These are phyloP conservation scores for Lentinula novae-zelandiae DNA, from an alignment of 1,284 basidiomycete genomes.

Conservation along the genomic window DNA sequence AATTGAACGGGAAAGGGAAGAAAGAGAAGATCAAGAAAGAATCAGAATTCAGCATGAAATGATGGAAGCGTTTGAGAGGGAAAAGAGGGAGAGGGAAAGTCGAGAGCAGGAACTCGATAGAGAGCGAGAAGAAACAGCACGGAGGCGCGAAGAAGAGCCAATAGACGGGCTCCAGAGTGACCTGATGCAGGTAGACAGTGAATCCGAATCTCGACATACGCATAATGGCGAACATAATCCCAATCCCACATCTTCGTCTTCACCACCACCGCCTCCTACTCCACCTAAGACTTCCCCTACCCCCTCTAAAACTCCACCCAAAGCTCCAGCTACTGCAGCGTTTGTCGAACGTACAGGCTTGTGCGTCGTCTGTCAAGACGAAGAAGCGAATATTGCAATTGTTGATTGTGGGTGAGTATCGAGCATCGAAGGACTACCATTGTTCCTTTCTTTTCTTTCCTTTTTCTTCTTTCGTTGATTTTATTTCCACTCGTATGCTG, in stretches of 20 bases:
- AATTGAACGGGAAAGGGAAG: slow-evolving; percentile 36
- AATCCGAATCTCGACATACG: neutral
- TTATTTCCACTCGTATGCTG: neutral
- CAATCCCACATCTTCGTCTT: neutral
- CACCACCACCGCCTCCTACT: slow-evolving; percentile 20
- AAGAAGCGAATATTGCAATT: slow-evolving; percentile 86
- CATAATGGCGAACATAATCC: neutral
- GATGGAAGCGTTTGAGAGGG: slow-evolving; percentile 7
- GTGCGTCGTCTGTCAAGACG: slow-evolving; percentile 88
- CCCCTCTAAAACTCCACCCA: neutral
- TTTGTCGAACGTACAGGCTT: slow-evolving; percentile 64
- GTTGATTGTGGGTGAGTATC: slow-evolving; percentile 86
- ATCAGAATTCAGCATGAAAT: slow-evolving; percentile 3
- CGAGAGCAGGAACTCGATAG: slow-evolving; percentile 14
- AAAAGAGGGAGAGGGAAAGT: slow-evolving; percentile 13
- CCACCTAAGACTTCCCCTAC: slow-evolving; percentile 18
- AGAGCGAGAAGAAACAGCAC: slow-evolving; percentile 10
- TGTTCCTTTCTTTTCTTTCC: slow-evolving; percentile 5
- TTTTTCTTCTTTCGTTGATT: too few species aligned
- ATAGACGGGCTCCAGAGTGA: neutral
- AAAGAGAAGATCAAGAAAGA: slow-evolving; percentile 23
- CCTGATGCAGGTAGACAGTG: neutral
- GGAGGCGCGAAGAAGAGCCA: slow-evolving; percentile 11
- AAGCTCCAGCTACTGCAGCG: slow-evolving; percentile 26
- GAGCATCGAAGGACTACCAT: too few species aligned